Percentiles rank a stretch among this genome's conserved stretches.
Evolutionary conservation across 768 basidiomycete genomes (phyloP).

Genomic region (Auricularia heimuer): DNA sequence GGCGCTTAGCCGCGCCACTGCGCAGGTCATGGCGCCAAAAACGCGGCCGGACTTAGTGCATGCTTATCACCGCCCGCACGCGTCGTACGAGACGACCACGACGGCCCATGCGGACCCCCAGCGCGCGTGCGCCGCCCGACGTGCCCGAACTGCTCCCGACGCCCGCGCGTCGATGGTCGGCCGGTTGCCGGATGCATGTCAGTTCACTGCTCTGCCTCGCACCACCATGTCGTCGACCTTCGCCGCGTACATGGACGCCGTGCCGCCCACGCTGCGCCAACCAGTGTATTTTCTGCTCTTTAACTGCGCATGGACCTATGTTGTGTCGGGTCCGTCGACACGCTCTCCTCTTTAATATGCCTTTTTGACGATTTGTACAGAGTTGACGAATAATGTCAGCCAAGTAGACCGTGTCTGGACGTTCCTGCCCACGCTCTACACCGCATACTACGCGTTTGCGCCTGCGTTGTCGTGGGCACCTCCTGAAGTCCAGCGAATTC

Average conservation of each 20-base stretch:
- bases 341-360: no score
- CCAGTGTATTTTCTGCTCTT: conserved; percentile 53
- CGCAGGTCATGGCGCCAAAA: no score
- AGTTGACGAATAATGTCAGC: conserved; percentile 67
- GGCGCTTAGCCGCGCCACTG: no score
- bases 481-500: conserved; percentile 31
- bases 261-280: conserved; percentile 8
- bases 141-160: no score
- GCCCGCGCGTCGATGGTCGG: neutral
- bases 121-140: no score
- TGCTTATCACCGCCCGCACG: no score
- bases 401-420: conserved; percentile 81
- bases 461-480: conserved; percentile 43
- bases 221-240: neutral
- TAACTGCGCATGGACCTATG: conserved; percentile 38
- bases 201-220: neutral
- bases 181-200: neutral
- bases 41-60: no score
- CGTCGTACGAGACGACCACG: no score
- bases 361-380: neutral
- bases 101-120: no score
- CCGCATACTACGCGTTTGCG: conserved; percentile 69
- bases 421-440: conserved; percentile 72
- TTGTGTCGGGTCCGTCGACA: conserved; percentile 40
- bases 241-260: conserved; percentile 3